phyloP scores from a whole-genome alignment of 768 basidiomycete genomes.

The Lentinula boryana region DNA sequence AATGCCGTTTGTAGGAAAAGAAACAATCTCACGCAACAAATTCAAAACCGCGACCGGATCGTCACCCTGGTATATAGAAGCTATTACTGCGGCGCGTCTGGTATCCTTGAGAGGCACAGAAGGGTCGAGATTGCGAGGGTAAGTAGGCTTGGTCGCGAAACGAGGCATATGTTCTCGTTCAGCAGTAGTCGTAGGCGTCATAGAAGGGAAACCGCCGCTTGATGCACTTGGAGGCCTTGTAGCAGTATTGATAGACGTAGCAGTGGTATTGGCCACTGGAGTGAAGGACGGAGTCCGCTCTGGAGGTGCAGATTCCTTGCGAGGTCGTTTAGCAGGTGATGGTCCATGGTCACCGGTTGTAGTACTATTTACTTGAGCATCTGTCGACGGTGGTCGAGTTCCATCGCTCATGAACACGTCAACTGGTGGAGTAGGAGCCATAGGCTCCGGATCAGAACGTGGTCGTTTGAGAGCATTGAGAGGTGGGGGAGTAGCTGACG shows the following conservation, averaged over 20 bases:
- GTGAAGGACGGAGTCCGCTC: slow-evolving; percentile 9
- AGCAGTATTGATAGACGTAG: neutral
- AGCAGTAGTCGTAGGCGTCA: slow-evolving; percentile 24
- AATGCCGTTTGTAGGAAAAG: slow-evolving; percentile 11
- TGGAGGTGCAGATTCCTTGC: slow-evolving; percentile 45
- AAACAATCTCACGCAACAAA: slow-evolving; percentile 57
- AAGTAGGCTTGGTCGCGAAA: slow-evolving; percentile 61
- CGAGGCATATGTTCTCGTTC: slow-evolving; percentile 44
- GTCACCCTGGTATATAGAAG: slow-evolving; percentile 64
- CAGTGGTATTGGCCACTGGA: slow-evolving; percentile 13
- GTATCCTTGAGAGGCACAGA: slow-evolving; percentile 45
- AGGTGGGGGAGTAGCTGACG: slow-evolving; percentile 48
- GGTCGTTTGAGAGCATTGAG: slow-evolving; percentile 48
- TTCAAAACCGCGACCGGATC: slow-evolving; percentile 59
- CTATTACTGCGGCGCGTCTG: slow-evolving; percentile 57
- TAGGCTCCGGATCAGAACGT: slow-evolving; percentile 63
- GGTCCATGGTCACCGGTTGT: slow-evolving; percentile 43
- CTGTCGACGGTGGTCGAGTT: slow-evolving; percentile 45
- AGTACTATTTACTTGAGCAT: slow-evolving; percentile 38
- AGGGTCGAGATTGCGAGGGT: slow-evolving; percentile 47
- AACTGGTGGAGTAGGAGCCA: slow-evolving; percentile 12
- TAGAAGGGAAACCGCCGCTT: slow-evolving; percentile 8
- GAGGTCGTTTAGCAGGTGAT: slow-evolving; percentile 66
- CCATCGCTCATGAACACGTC: slow-evolving; percentile 21
- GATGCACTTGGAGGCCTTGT: slow-evolving; percentile 9